Percentiles rank a stretch among this genome's conserved stretches.
phyloP scores from a whole-genome alignment of 176 grass and related monocot species.

The Avena atlantica region DNA sequence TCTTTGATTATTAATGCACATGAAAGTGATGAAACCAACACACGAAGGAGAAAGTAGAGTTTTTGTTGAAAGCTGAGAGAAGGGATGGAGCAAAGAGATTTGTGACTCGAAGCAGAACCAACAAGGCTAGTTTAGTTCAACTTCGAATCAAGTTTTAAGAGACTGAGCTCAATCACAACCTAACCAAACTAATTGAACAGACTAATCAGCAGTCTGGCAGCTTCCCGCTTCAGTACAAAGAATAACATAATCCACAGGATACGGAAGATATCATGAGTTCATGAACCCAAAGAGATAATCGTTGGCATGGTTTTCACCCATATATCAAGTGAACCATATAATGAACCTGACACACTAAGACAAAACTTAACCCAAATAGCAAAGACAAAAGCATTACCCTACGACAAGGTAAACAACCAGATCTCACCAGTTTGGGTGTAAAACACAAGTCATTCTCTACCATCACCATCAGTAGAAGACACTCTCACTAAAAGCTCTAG shows the following conservation, averaged over 20 bases:
- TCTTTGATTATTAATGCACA: too few relatives aligned
- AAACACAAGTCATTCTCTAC: not conserved
- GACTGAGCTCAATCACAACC: not conserved
- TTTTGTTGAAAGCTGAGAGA: too few relatives aligned
- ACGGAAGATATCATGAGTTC: not conserved
- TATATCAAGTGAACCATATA: not conserved
- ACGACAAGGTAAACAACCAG: not conserved
- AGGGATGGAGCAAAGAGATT: too few relatives aligned
- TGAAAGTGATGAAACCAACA: too few relatives aligned
- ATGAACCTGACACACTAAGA: not conserved
- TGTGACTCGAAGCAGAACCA: not conserved
- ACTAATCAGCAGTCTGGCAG: not conserved
- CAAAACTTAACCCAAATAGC: not conserved
- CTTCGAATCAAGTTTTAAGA: not conserved
- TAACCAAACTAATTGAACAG: not conserved
- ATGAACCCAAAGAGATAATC: not conserved
- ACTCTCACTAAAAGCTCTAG: not conserved
- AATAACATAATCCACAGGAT: not conserved
- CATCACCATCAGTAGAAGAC: slow-evolving; percentile 23
- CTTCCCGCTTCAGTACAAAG: not conserved
- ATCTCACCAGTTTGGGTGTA: not conserved
- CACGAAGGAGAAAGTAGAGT: too few relatives aligned
- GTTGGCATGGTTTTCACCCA: not conserved
- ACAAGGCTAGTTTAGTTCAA: not conserved
- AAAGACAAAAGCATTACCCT: not conserved